Evolutionary conservation across 2,329 filamentous ascomycete species (phyloP).

Genomic region (Botrytis galanthina): DNA sequence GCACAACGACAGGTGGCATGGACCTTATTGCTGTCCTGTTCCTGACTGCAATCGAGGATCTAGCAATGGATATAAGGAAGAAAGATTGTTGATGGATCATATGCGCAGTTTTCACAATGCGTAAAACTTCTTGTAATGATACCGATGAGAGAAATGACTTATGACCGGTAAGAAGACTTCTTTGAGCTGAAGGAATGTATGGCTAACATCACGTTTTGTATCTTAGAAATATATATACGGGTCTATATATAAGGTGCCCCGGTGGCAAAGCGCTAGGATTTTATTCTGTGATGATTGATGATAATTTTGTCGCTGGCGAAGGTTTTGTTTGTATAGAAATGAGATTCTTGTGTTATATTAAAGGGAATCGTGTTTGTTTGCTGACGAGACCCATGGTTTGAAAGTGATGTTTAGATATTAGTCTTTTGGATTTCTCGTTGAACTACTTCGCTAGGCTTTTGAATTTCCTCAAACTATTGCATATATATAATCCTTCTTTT

Average conservation of each 20-base stretch:
- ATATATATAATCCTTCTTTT: not conserved
- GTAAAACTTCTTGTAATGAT: not conserved
- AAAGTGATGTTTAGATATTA: not conserved
- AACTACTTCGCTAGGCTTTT: not conserved
- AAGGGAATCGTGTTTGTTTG: not conserved
- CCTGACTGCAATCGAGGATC: not conserved
- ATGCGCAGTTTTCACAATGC: not conserved
- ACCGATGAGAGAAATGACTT: not conserved
- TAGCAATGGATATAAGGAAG: not conserved
- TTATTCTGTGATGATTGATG: not conserved
- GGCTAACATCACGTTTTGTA: not conserved
- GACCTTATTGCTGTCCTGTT: not conserved
- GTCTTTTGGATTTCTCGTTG: not conserved
- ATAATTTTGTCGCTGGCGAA: not conserved
- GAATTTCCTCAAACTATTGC: not conserved
- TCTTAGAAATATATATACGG: not conserved
- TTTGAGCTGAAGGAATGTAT: not conserved
- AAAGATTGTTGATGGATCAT: not conserved
- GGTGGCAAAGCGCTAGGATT: not conserved
- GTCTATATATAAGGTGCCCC: not conserved
- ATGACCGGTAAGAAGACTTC: not conserved
- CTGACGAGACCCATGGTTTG: not conserved
- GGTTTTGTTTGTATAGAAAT: not conserved
- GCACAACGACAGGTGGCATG: not conserved
- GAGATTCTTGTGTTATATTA: not conserved